Conservation (phyloP, 768 basidiomycete genomes). For the Suillus subaureus region DNA sequence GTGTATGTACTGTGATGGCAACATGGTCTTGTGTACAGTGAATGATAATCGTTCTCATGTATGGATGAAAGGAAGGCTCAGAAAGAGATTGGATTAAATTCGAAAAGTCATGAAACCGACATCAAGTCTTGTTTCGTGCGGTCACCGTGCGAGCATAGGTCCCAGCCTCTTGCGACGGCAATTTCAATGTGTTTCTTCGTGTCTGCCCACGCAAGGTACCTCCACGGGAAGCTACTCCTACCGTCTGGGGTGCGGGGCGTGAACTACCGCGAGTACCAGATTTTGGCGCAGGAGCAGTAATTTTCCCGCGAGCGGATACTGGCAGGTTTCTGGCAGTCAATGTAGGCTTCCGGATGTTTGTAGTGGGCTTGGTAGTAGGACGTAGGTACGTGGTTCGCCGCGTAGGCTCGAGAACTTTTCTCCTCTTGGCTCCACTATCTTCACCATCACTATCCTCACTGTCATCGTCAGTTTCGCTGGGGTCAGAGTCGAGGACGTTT, state of each 20-base stretch:
- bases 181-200: neutral
- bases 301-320: slow-evolving; percentile 13
- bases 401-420: slow-evolving; percentile 26
- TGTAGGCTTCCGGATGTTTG: slow-evolving; percentile 17
- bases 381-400: slow-evolving; percentile 31
- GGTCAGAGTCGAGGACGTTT: slow-evolving; percentile 22
- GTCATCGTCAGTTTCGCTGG: slow-evolving; percentile 24
- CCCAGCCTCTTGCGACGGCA: neutral
- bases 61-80: neutral
- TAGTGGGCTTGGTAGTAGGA: slow-evolving; percentile 18
- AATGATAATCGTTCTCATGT: slow-evolving; percentile 6
- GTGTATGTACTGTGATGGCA: slow-evolving; percentile 14
- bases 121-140: slow-evolving; percentile 24
- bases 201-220: neutral
- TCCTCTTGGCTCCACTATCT: slow-evolving; percentile 24
- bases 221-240: neutral
- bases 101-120: slow-evolving; percentile 26
- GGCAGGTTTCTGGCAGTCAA: slow-evolving; percentile 15
- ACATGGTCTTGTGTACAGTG: slow-evolving; percentile 29
- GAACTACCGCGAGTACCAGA: slow-evolving; percentile 12
- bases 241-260: neutral
- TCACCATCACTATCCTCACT: slow-evolving; percentile 17
- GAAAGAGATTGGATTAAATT: neutral
- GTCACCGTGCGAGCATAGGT: slow-evolving; percentile 8
- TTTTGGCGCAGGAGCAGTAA: slow-evolving; percentile 12